These are phyloP conservation scores for Geranomyces michiganensis DNA, from an alignment of 192 early-diverging fungal genomes.

Conservation along the genomic window DNA sequence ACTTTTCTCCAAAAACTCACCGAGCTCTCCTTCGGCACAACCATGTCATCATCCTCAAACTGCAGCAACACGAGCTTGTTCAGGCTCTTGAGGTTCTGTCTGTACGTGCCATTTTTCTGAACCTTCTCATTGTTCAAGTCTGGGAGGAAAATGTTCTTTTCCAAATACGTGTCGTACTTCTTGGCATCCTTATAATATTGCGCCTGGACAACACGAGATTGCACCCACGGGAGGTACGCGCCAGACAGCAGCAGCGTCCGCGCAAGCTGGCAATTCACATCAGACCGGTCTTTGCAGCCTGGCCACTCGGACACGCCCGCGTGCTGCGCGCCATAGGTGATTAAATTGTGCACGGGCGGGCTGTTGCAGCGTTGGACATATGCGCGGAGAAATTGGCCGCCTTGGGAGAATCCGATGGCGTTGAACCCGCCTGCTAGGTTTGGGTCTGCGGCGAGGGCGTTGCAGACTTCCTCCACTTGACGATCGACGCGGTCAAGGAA, in stretches of 20 bases:
- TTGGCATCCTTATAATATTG: slow-evolving; percentile 87
- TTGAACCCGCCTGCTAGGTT: slow-evolving; percentile 80
- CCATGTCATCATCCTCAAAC: slow-evolving; percentile 79
- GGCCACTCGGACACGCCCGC: slow-evolving; percentile 78
- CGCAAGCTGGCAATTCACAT: slow-evolving; percentile 72
- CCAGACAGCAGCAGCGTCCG: slow-evolving; percentile 75
- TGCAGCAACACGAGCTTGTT: slow-evolving; percentile 80
- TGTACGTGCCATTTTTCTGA: slow-evolving; percentile 63
- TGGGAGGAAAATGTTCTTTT: slow-evolving; percentile 82
- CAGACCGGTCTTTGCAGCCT: slow-evolving; percentile 61
- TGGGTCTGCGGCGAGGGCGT: slow-evolving; percentile 57
- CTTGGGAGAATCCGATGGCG: slow-evolving; percentile 89
- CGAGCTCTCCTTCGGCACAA: slow-evolving; percentile 56
- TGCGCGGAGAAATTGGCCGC: slow-evolving; percentile 73
- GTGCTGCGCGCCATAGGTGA: slow-evolving; percentile 90
- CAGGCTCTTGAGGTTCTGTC: slow-evolving; percentile 57
- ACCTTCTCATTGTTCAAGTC: slow-evolving; percentile 80
- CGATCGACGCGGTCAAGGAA: slow-evolving; percentile 87
- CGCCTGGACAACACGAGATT: slow-evolving; percentile 84
- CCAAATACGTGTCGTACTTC: slow-evolving; percentile 70
- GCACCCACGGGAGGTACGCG: slow-evolving; percentile 84
- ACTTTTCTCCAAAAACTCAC: slow-evolving; percentile 16
- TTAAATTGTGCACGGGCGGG: slow-evolving; percentile 71
- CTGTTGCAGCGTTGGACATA: slow-evolving; percentile 83
- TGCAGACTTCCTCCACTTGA: slow-evolving; percentile 80